phyloP scores from a whole-genome alignment of 2,329 filamentous ascomycete genomes.

The Orbilia quercus region DNA sequence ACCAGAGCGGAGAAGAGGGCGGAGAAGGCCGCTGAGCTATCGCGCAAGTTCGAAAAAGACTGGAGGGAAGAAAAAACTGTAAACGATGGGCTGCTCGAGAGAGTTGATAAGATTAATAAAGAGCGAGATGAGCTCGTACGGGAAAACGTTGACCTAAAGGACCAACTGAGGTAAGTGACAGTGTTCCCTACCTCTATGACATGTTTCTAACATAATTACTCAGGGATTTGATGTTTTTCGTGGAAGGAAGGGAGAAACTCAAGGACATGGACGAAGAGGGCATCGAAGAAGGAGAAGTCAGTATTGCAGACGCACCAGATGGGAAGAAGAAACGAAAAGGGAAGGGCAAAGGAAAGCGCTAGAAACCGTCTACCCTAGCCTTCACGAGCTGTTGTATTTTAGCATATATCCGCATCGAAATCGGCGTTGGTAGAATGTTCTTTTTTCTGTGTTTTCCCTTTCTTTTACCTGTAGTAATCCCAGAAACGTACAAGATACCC shows the following conservation, averaged over 20 bases:
- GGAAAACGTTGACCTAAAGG: constrained; percentile 70
- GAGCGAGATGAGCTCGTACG: constrained; percentile 70
- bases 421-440: constrained; percentile 9
- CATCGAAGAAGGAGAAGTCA: constrained; percentile 50
- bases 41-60: constrained; percentile 78
- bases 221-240: constrained; percentile 54
- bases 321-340: constrained; percentile 44
- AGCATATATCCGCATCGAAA: constrained; percentile 8
- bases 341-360: constrained; percentile 48
- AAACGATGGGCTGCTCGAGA: constrained; percentile 80
- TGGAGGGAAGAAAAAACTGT: constrained; percentile 89
- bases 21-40: constrained; percentile 78
- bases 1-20: constrained; percentile 75
- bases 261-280: constrained; percentile 54
- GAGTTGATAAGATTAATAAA: constrained; percentile 77
- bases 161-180: constrained; percentile 41
- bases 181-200: too few relatives aligned
- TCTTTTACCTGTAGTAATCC: too few relatives aligned
- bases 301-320: constrained; percentile 39
- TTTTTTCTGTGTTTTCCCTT: not conserved
- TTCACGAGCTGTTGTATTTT: not conserved
- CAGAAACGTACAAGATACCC: constrained; percentile 4
- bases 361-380: constrained; percentile 2
- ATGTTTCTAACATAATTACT: not conserved
- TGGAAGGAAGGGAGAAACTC: constrained; percentile 53